Evolutionary conservation across 257 asterid genomes (phyloP).

Genomic region (Nicotiana noctiflora): DNA sequence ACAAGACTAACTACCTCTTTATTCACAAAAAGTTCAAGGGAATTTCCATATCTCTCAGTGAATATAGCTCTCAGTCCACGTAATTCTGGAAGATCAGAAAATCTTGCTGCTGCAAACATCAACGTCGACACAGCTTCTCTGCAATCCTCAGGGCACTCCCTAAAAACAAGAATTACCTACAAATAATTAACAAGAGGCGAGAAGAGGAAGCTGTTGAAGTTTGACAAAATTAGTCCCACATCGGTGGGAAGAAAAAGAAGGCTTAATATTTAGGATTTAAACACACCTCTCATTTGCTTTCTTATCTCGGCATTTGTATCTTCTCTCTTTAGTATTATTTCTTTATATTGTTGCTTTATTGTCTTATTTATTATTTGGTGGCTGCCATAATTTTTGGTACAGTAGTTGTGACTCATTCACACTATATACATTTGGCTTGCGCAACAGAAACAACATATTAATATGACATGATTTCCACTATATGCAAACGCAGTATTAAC

Average conservation of each 20-base stretch:
- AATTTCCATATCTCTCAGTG: slow-evolving; percentile 53
- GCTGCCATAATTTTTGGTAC: too few relatives aligned
- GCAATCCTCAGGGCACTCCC: slow-evolving; percentile 89
- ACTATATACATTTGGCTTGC: too few relatives aligned
- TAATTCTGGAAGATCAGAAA: slow-evolving; percentile 82
- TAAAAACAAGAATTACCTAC: slow-evolving; percentile 4
- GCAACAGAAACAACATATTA: too few relatives aligned
- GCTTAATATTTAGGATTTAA: too few relatives aligned
- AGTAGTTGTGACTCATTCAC: too few relatives aligned
- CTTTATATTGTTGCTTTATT: too few relatives aligned
- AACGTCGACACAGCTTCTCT: slow-evolving; percentile 73
- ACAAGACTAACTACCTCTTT: slow-evolving; percentile 41
- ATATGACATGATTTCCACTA: background rate
- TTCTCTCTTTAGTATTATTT: too few relatives aligned
- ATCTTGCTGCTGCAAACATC: slow-evolving; percentile 84
- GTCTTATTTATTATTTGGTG: too few relatives aligned
- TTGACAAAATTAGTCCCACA: too few relatives aligned
- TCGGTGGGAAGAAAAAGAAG: too few relatives aligned
- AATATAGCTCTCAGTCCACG: slow-evolving; percentile 62
- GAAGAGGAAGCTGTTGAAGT: background rate
- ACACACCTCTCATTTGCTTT: too few relatives aligned
- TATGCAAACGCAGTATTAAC: background rate
- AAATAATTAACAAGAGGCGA: background rate
- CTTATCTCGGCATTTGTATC: too few relatives aligned
- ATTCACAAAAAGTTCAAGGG: slow-evolving; percentile 41